Evolutionary conservation across 2,329 filamentous ascomycete genomes (phyloP).

Genomic region (Phialophora expanda): DNA sequence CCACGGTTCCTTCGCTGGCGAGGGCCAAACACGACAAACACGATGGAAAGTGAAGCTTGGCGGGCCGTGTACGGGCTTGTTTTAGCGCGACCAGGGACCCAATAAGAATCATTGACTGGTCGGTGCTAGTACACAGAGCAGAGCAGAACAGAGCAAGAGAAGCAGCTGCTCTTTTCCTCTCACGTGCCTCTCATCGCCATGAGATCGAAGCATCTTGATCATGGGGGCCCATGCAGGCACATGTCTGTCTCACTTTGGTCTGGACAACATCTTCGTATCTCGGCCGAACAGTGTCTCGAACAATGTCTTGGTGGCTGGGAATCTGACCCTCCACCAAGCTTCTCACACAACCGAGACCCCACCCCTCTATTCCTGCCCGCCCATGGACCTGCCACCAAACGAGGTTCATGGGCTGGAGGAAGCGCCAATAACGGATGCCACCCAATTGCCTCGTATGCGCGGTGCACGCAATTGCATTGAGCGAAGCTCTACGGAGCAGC

Average conservation of each 20-base stretch:
- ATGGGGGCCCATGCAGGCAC: background rate
- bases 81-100: background rate
- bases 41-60: background rate
- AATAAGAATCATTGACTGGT: background rate
- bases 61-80: background rate
- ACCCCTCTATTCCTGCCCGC: slow-evolving; percentile 2
- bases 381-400: slow-evolving; percentile 3
- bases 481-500: background rate
- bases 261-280: background rate
- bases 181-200: background rate
- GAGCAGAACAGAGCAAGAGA: background rate
- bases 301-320: slow-evolving; percentile 22
- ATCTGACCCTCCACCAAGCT: slow-evolving; percentile 7
- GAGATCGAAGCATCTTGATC: background rate
- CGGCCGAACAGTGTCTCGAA: slow-evolving; percentile 11
- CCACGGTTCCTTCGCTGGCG: background rate
- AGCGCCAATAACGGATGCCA: background rate
- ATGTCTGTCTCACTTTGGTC: background rate
- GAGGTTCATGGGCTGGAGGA: slow-evolving; percentile 12
- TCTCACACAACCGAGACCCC: slow-evolving; percentile 11
- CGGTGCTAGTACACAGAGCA: too few relatives aligned
- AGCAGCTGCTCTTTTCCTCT: background rate
- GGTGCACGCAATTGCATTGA: background rate
- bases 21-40: slow-evolving; percentile 21
- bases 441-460: background rate